Evolutionary conservation across 1,139 yeast species (phyloP), one percentile per base, ranked within the genome.

Genomic region (Trichomonascaceae sp.): DNA sequence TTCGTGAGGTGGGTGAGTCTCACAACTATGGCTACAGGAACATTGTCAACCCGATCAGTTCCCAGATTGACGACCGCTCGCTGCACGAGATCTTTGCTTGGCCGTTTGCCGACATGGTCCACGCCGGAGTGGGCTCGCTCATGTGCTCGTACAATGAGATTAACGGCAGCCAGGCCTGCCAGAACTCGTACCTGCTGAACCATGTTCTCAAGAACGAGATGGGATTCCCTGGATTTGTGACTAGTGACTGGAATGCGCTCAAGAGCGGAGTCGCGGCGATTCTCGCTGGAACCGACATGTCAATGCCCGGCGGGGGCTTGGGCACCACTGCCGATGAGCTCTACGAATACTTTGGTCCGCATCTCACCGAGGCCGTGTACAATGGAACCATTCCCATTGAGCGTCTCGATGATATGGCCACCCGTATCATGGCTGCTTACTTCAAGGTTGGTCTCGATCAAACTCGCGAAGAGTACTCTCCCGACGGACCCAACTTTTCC

Each of bases 191-290:
- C 42, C 54, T 71, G 34, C 44, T 75, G 42, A 74, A 74, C 48
- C 61, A 65, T 38, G 53, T 74, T 17, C 56, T 75, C 42, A 74
- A 74, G 49, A 74, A 68, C 35, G 79, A 75, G 53, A 55, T 74
- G 38, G 79, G 77, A 1, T 75, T 74, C 46, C 77, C 74, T 51
- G 82, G 81, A 0, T 74, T 72, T 50, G 75, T 75, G 4, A 66
- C 74, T 37, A 66, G 76, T 22, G 81, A 74, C 47, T 74, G 80
- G 79, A 74, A 72, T 17, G 80, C 76, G 3, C 41, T 40, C 23
- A 73, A 69, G 40, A 52, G 69, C 13, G 80, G 80, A 5, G 71
- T 73, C 4, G 62, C 64, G 35, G 64, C 76, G 1, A 74, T 71
- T 1, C 53, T 71, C 18, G 67, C 78, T 2, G 82, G 82, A 1